Percentiles rank a stretch among this genome's conserved stretches.
These are phyloP conservation scores for Albatrellus ellisii DNA, from an alignment of 768 basidiomycete genomes.

Conservation along the genomic window DNA sequence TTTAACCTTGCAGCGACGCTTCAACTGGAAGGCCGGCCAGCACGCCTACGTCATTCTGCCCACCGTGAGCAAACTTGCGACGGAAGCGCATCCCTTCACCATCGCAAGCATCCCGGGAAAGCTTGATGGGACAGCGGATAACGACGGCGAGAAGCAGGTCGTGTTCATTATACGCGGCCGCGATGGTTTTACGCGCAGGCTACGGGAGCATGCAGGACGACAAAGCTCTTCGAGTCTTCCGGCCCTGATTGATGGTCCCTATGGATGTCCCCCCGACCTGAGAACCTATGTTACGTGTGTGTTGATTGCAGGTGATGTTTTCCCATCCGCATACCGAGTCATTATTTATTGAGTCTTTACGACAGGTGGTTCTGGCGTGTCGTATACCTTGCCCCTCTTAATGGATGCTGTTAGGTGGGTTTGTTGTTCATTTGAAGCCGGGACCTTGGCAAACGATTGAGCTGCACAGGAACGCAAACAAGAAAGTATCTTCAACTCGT, in stretches of 20 bases:
- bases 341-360: background rate
- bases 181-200: conserved; percentile 35
- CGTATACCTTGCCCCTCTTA: conserved; percentile 32
- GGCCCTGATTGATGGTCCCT: conserved; percentile 35
- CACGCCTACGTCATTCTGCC: conserved; percentile 36
- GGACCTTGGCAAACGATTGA: too few species aligned
- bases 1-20: conserved; percentile 25
- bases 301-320: conserved; percentile 23
- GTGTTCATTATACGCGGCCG: conserved; percentile 39
- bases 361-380: conserved; percentile 35
- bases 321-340: background rate
- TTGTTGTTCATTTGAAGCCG: background rate
- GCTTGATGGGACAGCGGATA: conserved; percentile 16
- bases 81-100: conserved; percentile 37
- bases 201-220: conserved; percentile 22
- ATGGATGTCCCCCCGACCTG: conserved; percentile 30
- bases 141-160: conserved; percentile 24
- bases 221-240: conserved; percentile 23
- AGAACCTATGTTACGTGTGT: conserved; percentile 27
- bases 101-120: conserved; percentile 29
- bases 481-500: conserved; percentile 20
- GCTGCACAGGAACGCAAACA: conserved; percentile 12
- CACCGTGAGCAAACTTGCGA: conserved; percentile 27
- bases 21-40: conserved; percentile 35
- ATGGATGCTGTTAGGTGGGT: conserved; percentile 27